phyloP scores from a whole-genome alignment of 805 yeast genomes.

The Saturnispora halmiae region DNA sequence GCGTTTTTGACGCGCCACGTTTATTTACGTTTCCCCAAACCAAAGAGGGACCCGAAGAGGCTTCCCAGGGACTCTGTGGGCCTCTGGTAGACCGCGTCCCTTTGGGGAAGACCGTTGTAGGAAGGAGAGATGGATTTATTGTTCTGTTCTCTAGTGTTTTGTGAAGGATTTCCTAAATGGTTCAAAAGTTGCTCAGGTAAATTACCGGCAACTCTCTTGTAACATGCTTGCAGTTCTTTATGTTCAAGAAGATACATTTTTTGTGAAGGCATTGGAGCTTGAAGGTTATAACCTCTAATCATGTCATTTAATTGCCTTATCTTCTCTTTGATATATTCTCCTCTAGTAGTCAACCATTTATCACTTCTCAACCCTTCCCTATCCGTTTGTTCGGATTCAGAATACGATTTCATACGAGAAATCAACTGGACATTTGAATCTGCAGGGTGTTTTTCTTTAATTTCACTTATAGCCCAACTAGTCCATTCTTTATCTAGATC shows the following conservation, averaged over 20 bases:
- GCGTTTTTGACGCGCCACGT: conserved; percentile 5
- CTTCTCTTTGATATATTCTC: conserved; percentile 27
- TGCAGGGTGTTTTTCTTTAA: conserved; percentile 23
- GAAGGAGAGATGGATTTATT: background rate
- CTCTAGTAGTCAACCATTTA: conserved; percentile 33
- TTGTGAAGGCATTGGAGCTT: conserved; percentile 54
- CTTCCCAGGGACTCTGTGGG: conserved; percentile 26
- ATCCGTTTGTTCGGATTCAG: background rate
- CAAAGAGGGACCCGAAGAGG: conserved; percentile 9
- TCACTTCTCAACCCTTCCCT: conserved; percentile 16
- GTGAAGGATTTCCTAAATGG: conserved; percentile 13
- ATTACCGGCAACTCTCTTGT: conserved; percentile 25
- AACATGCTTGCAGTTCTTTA: conserved; percentile 35
- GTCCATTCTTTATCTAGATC: conserved; percentile 37
- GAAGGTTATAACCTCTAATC: conserved; percentile 51
- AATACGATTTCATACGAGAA: conserved; percentile 9
- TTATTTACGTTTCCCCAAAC: background rate
- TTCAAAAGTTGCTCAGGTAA: conserved; percentile 6
- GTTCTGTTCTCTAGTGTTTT: background rate
- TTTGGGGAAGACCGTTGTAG: conserved; percentile 19
- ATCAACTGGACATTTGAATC: conserved; percentile 15
- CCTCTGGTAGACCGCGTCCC: conserved; percentile 20
- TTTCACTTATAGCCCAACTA: conserved; percentile 23
- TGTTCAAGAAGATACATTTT: conserved; percentile 40
- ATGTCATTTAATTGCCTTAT: conserved; percentile 37